Evolutionary conservation across 108 stramenopile species (phyloP), one percentile per base, ranked within the genome.

Genomic region (Licmophora abbreviata): DNA sequence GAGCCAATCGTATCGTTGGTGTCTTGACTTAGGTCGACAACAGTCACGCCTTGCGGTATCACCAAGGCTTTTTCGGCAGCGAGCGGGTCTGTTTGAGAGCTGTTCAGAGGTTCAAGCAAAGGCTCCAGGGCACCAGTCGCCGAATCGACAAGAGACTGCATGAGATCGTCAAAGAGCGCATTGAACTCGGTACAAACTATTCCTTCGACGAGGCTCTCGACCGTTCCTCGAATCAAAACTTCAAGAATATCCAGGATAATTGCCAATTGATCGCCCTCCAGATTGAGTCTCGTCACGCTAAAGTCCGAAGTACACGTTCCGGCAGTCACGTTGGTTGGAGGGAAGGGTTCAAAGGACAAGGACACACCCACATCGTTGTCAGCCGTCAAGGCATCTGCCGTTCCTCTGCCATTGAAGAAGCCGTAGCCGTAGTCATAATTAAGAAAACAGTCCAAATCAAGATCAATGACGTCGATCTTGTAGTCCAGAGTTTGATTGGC

Each of bases 241-340:
- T 50, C 28, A 21, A 50, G 15, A 14, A 31, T n/a, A 32, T 50
- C 21, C 26, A 50, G 17, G 38, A 18, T 40, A 5, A 40, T 40
- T 3, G 20, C 15, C 15, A 50, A 50, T 15, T 50, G 22, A 29
- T 32, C 17, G 48, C 33, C 33, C n/a, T 18, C 15, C 15, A 50
- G 30, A 15, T 31, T 15, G 21, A 50, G 15, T 32, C 29, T 29
- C 15, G n/a, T 20, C 3, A 4, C 48, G 29, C 38, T 18, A 20
- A 18, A 18, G 15, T 40, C 4, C 3, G 38, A 40, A 18, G 2
- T 5, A 40, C 18, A 15, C 15, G 5, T 18, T 18, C 1, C 2
- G 3, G 38, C 18, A 40, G 38, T 15, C 3, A 15, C 38, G 5
- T 40, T 20, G 15, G 15, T 20, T 40, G 5, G 38, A 5, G 15